phyloP scores from a whole-genome alignment of 768 basidiomycete species.

The Saitozyma sp. region DNA sequence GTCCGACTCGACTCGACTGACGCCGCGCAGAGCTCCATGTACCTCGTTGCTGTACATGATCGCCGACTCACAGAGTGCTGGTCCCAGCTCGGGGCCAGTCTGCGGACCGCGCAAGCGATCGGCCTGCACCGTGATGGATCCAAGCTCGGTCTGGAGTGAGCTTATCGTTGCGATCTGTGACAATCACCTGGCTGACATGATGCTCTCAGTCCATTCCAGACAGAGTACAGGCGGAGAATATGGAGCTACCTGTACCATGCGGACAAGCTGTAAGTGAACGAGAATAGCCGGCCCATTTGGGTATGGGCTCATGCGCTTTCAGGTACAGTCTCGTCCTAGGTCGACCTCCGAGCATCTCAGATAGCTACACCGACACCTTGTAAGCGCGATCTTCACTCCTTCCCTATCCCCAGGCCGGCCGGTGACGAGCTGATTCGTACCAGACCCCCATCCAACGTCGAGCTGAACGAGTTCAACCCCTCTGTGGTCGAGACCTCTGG shows the following conservation, averaged over 20 bases:
- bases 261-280: slow-evolving; percentile 64
- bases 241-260: slow-evolving; percentile 88
- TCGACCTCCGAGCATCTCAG: slow-evolving; percentile 77
- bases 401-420: no score
- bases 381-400: slow-evolving; percentile 13
- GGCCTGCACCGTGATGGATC: slow-evolving; percentile 88
- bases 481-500: slow-evolving; percentile 7
- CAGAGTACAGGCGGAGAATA: slow-evolving; percentile 85
- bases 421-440: background rate
- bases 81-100: slow-evolving; percentile 90
- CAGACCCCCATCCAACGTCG: slow-evolving; percentile 61
- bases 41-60: slow-evolving; percentile 57
- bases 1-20: background rate
- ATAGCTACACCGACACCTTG: slow-evolving; percentile 76
- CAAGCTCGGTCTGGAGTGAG: slow-evolving; percentile 65
- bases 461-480: slow-evolving; percentile 43
- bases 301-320: background rate
- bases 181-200: background rate
- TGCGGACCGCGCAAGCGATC: slow-evolving; percentile 88
- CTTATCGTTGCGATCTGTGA: background rate
- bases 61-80: slow-evolving; percentile 82
- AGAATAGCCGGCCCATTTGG: no score
- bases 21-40: slow-evolving; percentile 63
- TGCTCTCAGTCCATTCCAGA: slow-evolving; percentile 59
- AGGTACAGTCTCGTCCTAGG: slow-evolving; percentile 81